Conservation (phyloP, 345 rosid species). For the Moricandia moricandioides region DNA sequence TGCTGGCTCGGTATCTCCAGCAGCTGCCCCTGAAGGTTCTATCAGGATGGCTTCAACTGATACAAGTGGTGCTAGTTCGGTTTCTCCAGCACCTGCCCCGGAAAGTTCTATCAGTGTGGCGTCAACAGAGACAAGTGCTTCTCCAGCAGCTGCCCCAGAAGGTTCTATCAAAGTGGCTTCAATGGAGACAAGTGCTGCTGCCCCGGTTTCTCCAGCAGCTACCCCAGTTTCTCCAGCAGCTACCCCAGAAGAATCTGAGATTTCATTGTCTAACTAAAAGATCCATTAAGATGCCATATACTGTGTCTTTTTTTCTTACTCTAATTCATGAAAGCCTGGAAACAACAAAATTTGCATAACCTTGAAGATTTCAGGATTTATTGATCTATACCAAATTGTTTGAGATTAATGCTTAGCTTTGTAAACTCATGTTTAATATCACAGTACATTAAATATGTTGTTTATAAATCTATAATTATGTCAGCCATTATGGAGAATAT, state of each 20-base stretch:
- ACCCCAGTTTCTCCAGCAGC: neutral
- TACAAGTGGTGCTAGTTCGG: neutral
- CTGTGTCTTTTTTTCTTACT: constrained; percentile 27
- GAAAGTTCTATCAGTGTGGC: neutral
- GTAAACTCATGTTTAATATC: constrained; percentile 31
- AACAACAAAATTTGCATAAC: constrained; percentile 5
- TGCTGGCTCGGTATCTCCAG: neutral
- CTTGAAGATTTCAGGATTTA: constrained; percentile 16
- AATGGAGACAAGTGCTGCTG: neutral
- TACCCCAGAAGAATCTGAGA: neutral
- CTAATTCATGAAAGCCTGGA: neutral
- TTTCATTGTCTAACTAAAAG: neutral
- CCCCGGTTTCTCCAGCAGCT: neutral
- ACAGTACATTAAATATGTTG: constrained; percentile 21
- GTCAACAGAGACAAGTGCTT: neutral
- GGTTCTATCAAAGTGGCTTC: neutral
- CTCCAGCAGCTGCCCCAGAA: neutral
- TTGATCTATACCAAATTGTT: constrained; percentile 26
- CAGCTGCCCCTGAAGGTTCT: neutral
- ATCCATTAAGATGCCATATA: constrained; percentile 9
- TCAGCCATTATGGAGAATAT: neutral
- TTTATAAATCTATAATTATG: constrained; percentile 18
- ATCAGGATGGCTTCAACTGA: neutral
- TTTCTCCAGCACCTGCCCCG: neutral
- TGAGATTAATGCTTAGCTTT: constrained; percentile 32